A percentile compares a stretch with the other conserved stretches of the same genome.
These are phyloP conservation scores for Thelonectria olida DNA, from an alignment of 2,329 filamentous ascomycete species.

Conservation along the genomic window DNA sequence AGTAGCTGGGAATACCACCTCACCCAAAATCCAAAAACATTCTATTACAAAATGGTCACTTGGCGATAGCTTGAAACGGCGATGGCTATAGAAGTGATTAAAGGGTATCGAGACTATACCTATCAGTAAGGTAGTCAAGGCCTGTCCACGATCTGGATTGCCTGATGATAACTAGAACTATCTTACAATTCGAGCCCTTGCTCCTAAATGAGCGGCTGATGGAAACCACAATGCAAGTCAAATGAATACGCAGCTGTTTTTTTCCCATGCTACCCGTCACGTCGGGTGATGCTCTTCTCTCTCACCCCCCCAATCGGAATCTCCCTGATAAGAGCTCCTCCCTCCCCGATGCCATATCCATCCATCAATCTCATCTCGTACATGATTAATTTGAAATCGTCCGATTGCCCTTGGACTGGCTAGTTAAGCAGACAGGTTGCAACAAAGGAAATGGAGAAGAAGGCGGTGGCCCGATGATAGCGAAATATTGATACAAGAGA, in stretches of 20 bases:
- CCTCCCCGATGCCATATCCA: too few species aligned
- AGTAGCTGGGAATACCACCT: slow-evolving; percentile 24
- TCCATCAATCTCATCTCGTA: not conserved
- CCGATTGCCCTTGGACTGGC: not conserved
- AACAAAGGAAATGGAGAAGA: slow-evolving; percentile 19
- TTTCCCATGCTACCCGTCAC: too few species aligned
- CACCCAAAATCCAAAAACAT: slow-evolving; percentile 30
- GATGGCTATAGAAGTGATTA: too few species aligned
- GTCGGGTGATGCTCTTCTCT: too few species aligned
- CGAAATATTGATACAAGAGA: slow-evolving; percentile 37
- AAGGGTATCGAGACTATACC: too few species aligned
- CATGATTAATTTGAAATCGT: slow-evolving; percentile 9
- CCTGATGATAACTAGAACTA: too few species aligned
- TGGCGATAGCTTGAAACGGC: too few species aligned
- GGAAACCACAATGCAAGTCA: not conserved
- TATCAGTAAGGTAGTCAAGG: too few species aligned
- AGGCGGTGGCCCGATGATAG: slow-evolving; percentile 14
- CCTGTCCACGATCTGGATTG: too few species aligned
- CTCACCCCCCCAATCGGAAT: not conserved
- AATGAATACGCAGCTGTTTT: not conserved
- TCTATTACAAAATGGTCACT: not conserved
- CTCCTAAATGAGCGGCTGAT: too few species aligned
- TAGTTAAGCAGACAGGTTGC: too few species aligned
- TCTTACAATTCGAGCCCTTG: too few species aligned
- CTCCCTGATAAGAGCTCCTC: not conserved